These are phyloP conservation scores for Umbelopsis ramanniana DNA, from an alignment of 192 early-diverging fungal species.

Conservation along the genomic window DNA sequence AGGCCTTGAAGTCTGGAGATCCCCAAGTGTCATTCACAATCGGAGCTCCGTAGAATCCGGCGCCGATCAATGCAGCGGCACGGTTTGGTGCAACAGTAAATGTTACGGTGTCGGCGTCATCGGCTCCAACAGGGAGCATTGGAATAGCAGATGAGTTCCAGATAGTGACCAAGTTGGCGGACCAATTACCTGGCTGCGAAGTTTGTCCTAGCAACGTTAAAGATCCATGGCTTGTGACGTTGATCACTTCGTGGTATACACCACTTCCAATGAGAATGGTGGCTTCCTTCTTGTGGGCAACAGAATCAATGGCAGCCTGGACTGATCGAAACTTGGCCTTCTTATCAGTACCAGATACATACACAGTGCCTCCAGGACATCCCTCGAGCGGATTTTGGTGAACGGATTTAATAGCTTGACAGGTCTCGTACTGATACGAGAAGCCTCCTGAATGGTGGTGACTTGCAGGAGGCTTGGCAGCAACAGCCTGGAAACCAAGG, in stretches of 20 bases:
- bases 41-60: conserved; percentile 20
- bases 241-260: conserved; percentile 1
- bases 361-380: conserved; percentile 10
- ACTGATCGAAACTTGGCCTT: conserved; percentile 1
- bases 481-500: not conserved
- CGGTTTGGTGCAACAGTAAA: conserved; percentile 16
- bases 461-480: not conserved
- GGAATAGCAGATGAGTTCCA: conserved; percentile 21
- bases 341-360: conserved; percentile 17
- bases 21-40: conserved; percentile 23
- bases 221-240: not conserved
- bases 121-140: conserved; percentile 16
- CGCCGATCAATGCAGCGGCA: conserved; percentile 19
- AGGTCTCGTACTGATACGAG: not conserved
- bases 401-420: not conserved
- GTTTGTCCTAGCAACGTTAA: conserved; percentile 20
- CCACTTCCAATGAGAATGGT: conserved; percentile 16
- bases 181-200: conserved; percentile 20
- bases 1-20: conserved; percentile 19
- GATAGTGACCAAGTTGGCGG: conserved; percentile 24
- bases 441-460: not conserved
- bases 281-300: conserved; percentile 1
- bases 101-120: conserved; percentile 18
- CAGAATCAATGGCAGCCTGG: conserved; percentile 7
- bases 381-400: not conserved